Base-by-base conservation (phyloP, 169 alveolate species). In the Plasmodium blacklocki region DNA sequence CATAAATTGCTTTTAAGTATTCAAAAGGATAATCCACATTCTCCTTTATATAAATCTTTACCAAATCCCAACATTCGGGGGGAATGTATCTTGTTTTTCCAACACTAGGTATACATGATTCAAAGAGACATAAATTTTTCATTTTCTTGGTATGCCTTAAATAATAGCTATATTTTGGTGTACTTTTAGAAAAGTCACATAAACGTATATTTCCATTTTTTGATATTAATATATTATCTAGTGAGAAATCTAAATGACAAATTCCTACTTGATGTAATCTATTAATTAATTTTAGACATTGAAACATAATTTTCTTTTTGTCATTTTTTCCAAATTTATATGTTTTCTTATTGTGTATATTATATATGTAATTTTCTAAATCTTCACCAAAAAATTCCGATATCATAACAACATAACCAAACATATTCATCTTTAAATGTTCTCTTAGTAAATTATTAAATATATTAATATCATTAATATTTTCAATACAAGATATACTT, bases 31-130 rank as follows among this genome's bases (percentile, higher is more conserved):
- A 47, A 71, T 92, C 73, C 21, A 62, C 32, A 63, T 88, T 54
- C 88, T 60, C 62, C 45, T 72, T 58, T 26, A 60, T 93, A 52
- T 93, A 76, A 29, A 54, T 76, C 89, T 89, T 88, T 63, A 88
- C 71, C 3, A 92, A 90, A 23, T 75, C 72, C 96, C 96, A 94
- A 85, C 96, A 92, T 60, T 94, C 96, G 7, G 96, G 96, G 1
- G 96, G 96, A 96, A 94, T 94, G 47, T 94, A 94, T 6, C 96
- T 94, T 3, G 95, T 96, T 67, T 94, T 93, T 5, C 93, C 96
- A 21, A 94, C 93, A 32, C 96, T 94, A 11, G 96, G 96, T 47
- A 93, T 96, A 78, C 96, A 94, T 59, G 94, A 88, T 15, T 89
- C 92, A 66, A 92, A 93, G n/a, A 88, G 78, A 80, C 59, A 88